Base-by-base conservation (phyloP, 495 filamentous ascomycete species). In the Lophiotrema nucula region DNA sequence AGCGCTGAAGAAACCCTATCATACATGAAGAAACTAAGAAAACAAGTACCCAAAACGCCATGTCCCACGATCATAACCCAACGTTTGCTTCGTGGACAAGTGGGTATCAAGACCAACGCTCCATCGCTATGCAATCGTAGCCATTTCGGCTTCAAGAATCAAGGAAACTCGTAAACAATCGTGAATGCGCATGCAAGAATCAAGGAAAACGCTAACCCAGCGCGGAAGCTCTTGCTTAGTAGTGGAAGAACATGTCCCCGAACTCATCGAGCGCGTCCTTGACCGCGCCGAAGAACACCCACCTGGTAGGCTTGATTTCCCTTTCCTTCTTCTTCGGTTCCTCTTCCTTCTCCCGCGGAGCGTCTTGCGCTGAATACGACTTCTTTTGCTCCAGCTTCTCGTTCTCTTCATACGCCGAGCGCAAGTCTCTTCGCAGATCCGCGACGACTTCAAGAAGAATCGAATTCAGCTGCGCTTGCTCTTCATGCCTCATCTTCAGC, bases 191-290 rank as follows among this genome's bases (percentile, higher is more conserved):
- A n/a, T n/a, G n/a, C n/a, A n/a, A n/a, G n/a, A n/a, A n/a, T n/a
- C n/a, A n/a, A n/a, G n/a, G n/a, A n/a, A n/a, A n/a, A n/a, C n/a
- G n/a, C n/a, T n/a, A n/a, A n/a, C n/a, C n/a, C n/a, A n/a, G n/a
- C n/a, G n/a, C n/a, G n/a, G n/a, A n/a, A n/a, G n/a, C n/a, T n/a
- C n/a, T n/a, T n/a, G n/a, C n/a, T n/a, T n/a, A n/a, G n/a, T n/a
- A 57, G 33, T 57, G 33, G 12, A 44, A 45, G 2, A 58, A 33
- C 55, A 51, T 43, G 11, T 51, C 55, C 2, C 46, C 47, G 16
- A 52, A 13, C 37, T n/a, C 16, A 23, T 58, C 55, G 11, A 58
- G 47, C n/a, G 55, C 55, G 11, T 58, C 55, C n/a, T 28, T 39
- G 5, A 52, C 24, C 4, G 55, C 46, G 3, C 18, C 37, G 37